Evolutionary conservation across 192 early-diverging fungal species (phyloP), one percentile per base, ranked within the genome.

Genomic region (Dissophora ornata): DNA sequence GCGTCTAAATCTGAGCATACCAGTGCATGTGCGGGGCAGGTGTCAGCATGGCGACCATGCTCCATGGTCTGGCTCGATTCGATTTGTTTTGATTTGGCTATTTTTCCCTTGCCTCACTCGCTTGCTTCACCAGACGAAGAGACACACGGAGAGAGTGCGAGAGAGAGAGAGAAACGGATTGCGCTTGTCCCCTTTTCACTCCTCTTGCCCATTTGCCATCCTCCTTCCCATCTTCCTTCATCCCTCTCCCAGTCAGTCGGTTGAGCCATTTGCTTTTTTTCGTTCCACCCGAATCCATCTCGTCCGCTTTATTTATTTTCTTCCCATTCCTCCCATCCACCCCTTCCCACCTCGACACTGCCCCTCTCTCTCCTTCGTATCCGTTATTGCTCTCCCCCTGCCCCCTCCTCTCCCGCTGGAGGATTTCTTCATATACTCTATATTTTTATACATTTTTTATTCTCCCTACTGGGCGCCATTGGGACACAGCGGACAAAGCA

Each of bases 1-100:
- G n/a, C 34, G 22, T 55, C 8, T 13, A 34, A 55, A 36, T 49
- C 32, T 62, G 59, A 62, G 59, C 59, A 47, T 38, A 12, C 7
- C 7, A 38, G 5, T 38, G 36, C 36, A 38, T 38, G 12, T 12
- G 36, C 7, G 36, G n/a, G n/a, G n/a, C n/a, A n/a, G n/a, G n/a
- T n/a, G n/a, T n/a, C n/a, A n/a, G n/a, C n/a, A n/a, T n/a, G n/a
- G n/a, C n/a, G 7, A 47, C n/a, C 45, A 22, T 47, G 50, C 50
- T 25, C 29, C 13, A 22, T 30, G 29, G 24, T 11, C 50, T 8
- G 1, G 25, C 12, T 13, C 5, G 50, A 12, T 54, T 51, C 2
- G 18, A 4, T 49, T 10, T 53, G 26, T 53, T 53, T 34, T 54
- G 52, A 34, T 19, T 13, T 26, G 32, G 56, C 13, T 41, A 29